Percentiles rank a stretch among this genome's conserved stretches.
These are phyloP conservation scores for Russula virescens DNA, from an alignment of 768 basidiomycete genomes.

Conservation along the genomic window DNA sequence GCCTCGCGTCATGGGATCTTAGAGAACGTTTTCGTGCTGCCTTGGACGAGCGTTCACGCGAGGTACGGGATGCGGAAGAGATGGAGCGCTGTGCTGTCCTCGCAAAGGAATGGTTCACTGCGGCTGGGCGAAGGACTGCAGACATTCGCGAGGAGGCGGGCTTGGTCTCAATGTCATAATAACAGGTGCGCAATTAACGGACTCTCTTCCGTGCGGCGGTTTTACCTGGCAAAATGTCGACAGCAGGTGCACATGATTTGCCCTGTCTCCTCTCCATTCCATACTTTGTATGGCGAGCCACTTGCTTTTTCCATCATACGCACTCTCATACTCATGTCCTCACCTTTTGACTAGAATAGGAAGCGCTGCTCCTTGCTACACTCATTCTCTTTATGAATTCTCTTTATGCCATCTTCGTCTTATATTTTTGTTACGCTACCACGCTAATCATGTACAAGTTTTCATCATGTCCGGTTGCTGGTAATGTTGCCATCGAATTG, in stretches of 20 bases:
- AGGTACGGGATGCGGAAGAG: slow-evolving; percentile 74
- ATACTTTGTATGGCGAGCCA: no score
- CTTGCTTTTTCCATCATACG: no score
- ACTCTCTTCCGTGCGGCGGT: neutral
- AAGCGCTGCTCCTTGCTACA: neutral
- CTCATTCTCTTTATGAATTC: slow-evolving; percentile 2
- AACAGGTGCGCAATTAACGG: neutral
- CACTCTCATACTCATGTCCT: neutral
- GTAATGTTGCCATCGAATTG: neutral
- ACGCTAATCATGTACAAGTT: slow-evolving; percentile 8
- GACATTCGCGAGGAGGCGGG: slow-evolving; percentile 31
- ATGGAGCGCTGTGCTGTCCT: slow-evolving; percentile 59
- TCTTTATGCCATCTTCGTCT: neutral
- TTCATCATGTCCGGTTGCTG: neutral
- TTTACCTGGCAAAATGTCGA: neutral
- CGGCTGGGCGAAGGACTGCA: slow-evolving; percentile 45
- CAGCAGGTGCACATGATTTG: neutral
- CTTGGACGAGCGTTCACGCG: slow-evolving; percentile 71
- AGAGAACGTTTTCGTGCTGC: slow-evolving; percentile 73
- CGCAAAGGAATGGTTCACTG: slow-evolving; percentile 69
- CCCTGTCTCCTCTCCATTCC: no score
- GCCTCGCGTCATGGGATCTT: slow-evolving; percentile 87
- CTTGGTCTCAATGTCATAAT: slow-evolving; percentile 1
- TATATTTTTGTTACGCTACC: neutral
- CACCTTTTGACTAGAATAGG: slow-evolving; percentile 5